Conservation (phyloP, 116 monocot species). For the Posidonia oceanica region DNA sequence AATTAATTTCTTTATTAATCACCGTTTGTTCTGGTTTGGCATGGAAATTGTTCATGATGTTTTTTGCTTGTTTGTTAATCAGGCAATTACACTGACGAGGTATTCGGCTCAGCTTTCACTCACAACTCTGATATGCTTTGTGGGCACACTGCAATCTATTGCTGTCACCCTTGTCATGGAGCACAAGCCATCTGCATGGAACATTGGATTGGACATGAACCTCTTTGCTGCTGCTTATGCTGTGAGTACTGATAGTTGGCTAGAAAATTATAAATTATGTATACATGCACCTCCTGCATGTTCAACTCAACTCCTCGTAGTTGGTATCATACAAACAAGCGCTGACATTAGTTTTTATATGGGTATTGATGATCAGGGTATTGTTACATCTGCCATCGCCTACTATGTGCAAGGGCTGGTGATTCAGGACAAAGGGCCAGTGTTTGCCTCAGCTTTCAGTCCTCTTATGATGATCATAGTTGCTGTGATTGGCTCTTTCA, state of each 20-base stretch:
- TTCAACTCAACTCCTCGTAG: too few species aligned
- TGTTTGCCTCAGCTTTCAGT: constrained; percentile 88
- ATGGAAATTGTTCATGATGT: too few species aligned
- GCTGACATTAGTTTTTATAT: neutral
- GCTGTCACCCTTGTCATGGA: constrained; percentile 50
- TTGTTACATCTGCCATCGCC: constrained; percentile 81
- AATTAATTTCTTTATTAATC: neutral
- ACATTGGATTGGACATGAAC: constrained; percentile 30
- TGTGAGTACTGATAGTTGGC: constrained; percentile 3
- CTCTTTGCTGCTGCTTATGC: constrained; percentile 40
- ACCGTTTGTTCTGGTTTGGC: neutral
- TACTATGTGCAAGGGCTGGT: constrained; percentile 92
- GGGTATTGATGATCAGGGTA: constrained; percentile 29
- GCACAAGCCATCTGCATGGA: constrained; percentile 34
- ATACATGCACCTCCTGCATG: neutral
- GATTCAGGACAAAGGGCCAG: constrained; percentile 70
- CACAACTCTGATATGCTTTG: constrained; percentile 49
- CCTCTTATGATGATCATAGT: constrained; percentile 91
- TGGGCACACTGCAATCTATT: constrained; percentile 50
- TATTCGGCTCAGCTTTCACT: constrained; percentile 38
- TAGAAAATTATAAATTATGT: too few species aligned
- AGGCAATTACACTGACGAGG: constrained; percentile 39
- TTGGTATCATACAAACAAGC: too few species aligned
- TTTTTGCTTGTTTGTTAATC: neutral
- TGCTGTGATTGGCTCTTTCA: constrained; percentile 80